phyloP scores from a whole-genome alignment of 2,329 filamentous ascomycete genomes.

The Pseudogymnoascus sp. region DNA sequence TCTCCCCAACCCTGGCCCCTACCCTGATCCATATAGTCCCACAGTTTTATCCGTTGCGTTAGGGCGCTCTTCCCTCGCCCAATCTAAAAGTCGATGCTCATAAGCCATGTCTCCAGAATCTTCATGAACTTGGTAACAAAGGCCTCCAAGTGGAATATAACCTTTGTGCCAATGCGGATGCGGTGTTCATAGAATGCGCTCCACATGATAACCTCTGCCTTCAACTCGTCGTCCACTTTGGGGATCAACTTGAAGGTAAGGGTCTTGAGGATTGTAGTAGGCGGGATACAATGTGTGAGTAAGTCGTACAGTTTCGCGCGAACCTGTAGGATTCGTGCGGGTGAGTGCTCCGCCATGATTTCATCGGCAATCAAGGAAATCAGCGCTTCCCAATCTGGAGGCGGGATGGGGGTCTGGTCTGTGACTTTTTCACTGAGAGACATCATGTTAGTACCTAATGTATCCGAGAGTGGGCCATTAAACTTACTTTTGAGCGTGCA shows the following conservation, averaged over 20 bases:
- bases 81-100: constrained; percentile 67
- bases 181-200: constrained; percentile 95
- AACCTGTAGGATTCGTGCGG: constrained; percentile 76
- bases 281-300: constrained; percentile 91
- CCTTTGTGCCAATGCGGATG: constrained; percentile 84
- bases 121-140: constrained; percentile 99
- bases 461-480: neutral
- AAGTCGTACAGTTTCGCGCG: constrained; percentile 94
- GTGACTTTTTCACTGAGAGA: constrained; percentile 71
- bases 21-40: neutral
- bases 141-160: constrained; percentile 95
- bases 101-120: constrained; percentile 80
- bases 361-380: constrained; percentile 86
- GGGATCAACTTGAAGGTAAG: constrained; percentile 88
- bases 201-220: constrained; percentile 90
- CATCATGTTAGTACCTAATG: constrained; percentile 25
- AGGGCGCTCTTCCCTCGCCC: neutral
- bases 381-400: constrained; percentile 93
- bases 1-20: neutral
- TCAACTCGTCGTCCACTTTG: constrained; percentile 79
- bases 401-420: constrained; percentile 81
- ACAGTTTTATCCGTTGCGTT: neutral
- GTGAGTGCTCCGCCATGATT: constrained; percentile 89
- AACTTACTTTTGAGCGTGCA: constrained; percentile 90
- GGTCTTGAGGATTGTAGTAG: constrained; percentile 89